A percentile compares a stretch with the other conserved stretches of the same genome.
Evolutionary conservation across 2,329 filamentous ascomycete species (phyloP).

Genomic region (Diaporthe destruens): DNA sequence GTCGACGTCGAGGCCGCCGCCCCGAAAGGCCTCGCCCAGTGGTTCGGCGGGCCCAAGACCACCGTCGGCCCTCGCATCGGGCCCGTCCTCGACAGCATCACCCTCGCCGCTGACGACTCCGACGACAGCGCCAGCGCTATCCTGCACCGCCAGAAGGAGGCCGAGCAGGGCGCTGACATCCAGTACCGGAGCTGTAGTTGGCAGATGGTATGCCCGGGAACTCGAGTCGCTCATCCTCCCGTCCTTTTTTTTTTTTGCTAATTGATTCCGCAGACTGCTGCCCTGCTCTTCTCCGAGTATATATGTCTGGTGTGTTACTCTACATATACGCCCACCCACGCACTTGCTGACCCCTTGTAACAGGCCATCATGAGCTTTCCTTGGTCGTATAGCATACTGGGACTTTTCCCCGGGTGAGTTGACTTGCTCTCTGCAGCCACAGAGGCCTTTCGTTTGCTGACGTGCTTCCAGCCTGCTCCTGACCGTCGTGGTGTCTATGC

Average conservation of each 20-base stretch:
- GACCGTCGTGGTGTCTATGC: slow-evolving; percentile 80
- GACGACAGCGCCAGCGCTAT: slow-evolving; percentile 63
- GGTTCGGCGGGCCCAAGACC: slow-evolving; percentile 56
- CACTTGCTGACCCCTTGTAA: no score
- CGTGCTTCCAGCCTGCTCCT: slow-evolving; percentile 71
- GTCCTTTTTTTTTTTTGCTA: neutral
- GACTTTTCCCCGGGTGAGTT: slow-evolving; percentile 79
- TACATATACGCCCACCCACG: no score
- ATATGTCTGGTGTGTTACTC: slow-evolving; percentile 73
- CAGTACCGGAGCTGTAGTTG: slow-evolving; percentile 94
- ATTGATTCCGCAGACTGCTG: slow-evolving; percentile 74
- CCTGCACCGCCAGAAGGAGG: slow-evolving; percentile 75
- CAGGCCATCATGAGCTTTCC: slow-evolving; percentile 91
- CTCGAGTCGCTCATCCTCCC: slow-evolving; percentile 34
- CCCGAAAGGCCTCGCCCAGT: slow-evolving; percentile 32
- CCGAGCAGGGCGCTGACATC: slow-evolving; percentile 83
- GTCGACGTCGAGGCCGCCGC: slow-evolving; percentile 36
- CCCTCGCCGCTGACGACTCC: slow-evolving; percentile 53
- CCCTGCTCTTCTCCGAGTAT: slow-evolving; percentile 92
- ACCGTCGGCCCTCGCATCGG: slow-evolving; percentile 65
- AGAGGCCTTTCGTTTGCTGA: slow-evolving; percentile 40
- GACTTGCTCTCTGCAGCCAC: neutral
- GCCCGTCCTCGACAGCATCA: slow-evolving; percentile 54
- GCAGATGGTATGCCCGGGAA: slow-evolving; percentile 75
- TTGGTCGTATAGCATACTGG: slow-evolving; percentile 89